Evolutionary conservation across 1,139 yeast genomes (phyloP), one percentile per base, ranked within the genome.

Genomic region (Nakaseomyces bracarensis): DNA sequence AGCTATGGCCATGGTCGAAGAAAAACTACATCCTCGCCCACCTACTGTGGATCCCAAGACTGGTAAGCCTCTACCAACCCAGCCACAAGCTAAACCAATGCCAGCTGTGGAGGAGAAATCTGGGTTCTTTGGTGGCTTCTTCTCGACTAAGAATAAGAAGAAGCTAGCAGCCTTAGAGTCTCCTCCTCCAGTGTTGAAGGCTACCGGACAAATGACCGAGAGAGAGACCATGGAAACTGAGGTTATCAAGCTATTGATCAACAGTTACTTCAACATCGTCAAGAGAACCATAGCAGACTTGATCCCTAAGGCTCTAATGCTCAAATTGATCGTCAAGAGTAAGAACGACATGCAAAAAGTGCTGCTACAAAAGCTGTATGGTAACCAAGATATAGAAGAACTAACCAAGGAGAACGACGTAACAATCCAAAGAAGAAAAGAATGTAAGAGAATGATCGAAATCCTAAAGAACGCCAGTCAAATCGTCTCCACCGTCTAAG

Each of bases 221-320:
- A 80, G 96, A 55, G 98, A 91, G 67, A 78, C 89, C 27, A 82
- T 85, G 78, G 98, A 91, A 66, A 91, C 97, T 0, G 98, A 91
- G 60, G 97, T 91, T 33, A 91, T 91, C 61, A 91, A 91, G 69
- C 73, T 91, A 52, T 74, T 91, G 59, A 91, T 91, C 54, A 77
- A 82, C 42, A 86, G 96, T 23, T 91, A 91, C 66, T 91, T 80
- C 68, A 78, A 77, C 58, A 91, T 91, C 62, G 97, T 91, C 44
- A 87, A 89, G 69, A 78, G 95, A 62, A 86, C 97, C 1, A 84
- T 91, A 52, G 82, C 93, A 13, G 98, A 91, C 64, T 69, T 89
- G 61, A 82, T 91, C 50, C 98, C 98, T 50, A 91, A 91, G 68
- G 95, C 97, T 3, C 76, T 91, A 49, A 86, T 89, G 94, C 72